Evolutionary conservation across 73 alveolate genomes (phyloP).

Genomic region (Symbiodinium pilosum): DNA sequence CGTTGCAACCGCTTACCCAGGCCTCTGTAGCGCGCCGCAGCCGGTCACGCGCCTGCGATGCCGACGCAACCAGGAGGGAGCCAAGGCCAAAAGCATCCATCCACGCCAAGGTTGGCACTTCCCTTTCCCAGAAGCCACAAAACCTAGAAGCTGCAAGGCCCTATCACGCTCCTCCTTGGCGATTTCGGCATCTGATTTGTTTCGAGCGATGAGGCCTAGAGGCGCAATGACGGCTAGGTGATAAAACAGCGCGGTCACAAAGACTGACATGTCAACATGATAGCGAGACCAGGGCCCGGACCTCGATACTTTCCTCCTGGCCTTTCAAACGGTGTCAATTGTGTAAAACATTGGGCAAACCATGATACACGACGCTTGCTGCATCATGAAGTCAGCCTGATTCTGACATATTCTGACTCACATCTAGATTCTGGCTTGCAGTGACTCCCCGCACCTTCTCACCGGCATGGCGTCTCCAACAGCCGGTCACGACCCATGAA

Average conservation of each 20-base stretch:
- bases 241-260: too few species aligned
- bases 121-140: too few species aligned
- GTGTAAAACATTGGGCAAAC: not conserved
- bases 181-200: slow-evolving; percentile 70
- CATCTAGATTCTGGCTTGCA: too few species aligned
- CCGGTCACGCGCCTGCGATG: slow-evolving; percentile 30
- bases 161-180: slow-evolving; percentile 12
- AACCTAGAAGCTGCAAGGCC: not conserved
- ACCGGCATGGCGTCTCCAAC: slow-evolving; percentile 16
- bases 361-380: not conserved
- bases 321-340: not conserved
- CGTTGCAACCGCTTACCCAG: not conserved
- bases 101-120: too few species aligned
- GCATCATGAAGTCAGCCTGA: not conserved
- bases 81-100: too few species aligned
- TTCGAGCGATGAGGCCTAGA: slow-evolving; percentile 49
- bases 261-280: too few species aligned
- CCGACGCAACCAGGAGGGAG: too few species aligned
- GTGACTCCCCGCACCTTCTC: slow-evolving; percentile 1
- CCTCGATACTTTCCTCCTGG: slow-evolving; percentile 87
- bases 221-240: not conserved
- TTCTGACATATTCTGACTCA: too few species aligned
- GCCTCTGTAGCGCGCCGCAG: slow-evolving; percentile 60
- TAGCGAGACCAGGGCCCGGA: not conserved
- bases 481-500: not conserved